phyloP scores from a whole-genome alignment of 805 yeast species.

The Nakazawaea holstii region DNA sequence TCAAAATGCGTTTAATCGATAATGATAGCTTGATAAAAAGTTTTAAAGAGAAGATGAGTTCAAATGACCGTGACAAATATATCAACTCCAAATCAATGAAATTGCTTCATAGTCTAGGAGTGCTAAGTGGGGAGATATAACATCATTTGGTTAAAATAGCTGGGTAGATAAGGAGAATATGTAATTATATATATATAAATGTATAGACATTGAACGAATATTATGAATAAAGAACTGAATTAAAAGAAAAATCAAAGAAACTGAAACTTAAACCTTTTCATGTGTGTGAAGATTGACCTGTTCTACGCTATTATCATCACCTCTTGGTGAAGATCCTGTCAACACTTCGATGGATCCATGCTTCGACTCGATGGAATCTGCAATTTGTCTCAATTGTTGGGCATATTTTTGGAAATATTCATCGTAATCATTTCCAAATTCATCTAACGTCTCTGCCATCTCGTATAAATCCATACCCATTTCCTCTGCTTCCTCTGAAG shows the following conservation, averaged over 20 bases:
- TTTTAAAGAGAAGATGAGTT: background rate
- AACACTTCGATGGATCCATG: slow-evolving; percentile 11
- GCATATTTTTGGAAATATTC: slow-evolving; percentile 22
- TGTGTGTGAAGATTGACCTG: background rate
- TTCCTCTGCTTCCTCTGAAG: slow-evolving; percentile 38
- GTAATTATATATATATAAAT: background rate
- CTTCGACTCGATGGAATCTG: slow-evolving; percentile 16
- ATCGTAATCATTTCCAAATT: slow-evolving; percentile 24
- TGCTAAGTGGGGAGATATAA: background rate
- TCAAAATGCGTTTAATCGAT: slow-evolving; percentile 1
- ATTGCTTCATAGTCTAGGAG: slow-evolving; percentile 1
- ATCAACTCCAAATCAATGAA: background rate
- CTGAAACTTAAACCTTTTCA: background rate
- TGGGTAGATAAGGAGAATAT: no score
- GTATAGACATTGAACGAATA: background rate
- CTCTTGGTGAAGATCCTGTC: slow-evolving; percentile 2
- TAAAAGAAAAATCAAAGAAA: background rate
- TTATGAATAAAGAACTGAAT: background rate
- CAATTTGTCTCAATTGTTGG: slow-evolving; percentile 15
- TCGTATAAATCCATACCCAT: slow-evolving; percentile 47
- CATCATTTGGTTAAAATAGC: no score
- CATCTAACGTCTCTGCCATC: slow-evolving; percentile 44
- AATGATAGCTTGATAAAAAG: background rate
- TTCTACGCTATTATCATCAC: background rate
- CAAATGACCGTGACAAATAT: background rate